Percentiles rank a stretch among this genome's conserved stretches.
Conservation (phyloP, 805 yeast genomes). For the Cyberlindnera saturnus region DNA sequence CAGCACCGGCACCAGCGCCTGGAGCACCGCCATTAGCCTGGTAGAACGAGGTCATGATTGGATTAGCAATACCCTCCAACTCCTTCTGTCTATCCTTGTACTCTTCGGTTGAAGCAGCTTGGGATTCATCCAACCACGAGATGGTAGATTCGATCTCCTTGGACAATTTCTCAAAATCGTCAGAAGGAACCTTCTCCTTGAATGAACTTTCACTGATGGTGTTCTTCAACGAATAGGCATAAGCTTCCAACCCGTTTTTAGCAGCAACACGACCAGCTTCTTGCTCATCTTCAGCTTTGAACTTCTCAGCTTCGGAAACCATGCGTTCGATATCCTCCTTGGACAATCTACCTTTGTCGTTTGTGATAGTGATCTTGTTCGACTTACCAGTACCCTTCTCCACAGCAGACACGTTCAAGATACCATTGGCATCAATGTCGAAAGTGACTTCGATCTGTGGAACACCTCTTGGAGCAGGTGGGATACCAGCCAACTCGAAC, state of each 20-base stretch:
- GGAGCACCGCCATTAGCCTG: slow-evolving; percentile 80
- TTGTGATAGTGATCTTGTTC: slow-evolving; percentile 94
- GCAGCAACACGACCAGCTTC: slow-evolving; percentile 90
- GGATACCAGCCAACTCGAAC: slow-evolving; percentile 93
- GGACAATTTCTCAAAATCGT: slow-evolving; percentile 66
- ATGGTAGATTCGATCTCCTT: slow-evolving; percentile 83
- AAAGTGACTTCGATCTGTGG: slow-evolving; percentile 98
- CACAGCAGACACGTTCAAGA: slow-evolving; percentile 92
- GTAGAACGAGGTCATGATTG: slow-evolving; percentile 95
- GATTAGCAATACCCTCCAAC: slow-evolving; percentile 93
- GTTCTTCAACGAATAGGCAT: slow-evolving; percentile 90
- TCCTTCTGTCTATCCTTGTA: slow-evolving; percentile 92
- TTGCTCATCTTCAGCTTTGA: slow-evolving; percentile 93
- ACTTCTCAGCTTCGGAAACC: slow-evolving; percentile 97
- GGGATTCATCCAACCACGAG: slow-evolving; percentile 88
- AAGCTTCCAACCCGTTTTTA: slow-evolving; percentile 95
- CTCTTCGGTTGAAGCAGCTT: slow-evolving; percentile 90
- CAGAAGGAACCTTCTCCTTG: slow-evolving; percentile 73
- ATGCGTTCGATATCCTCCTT: slow-evolving; percentile 97
- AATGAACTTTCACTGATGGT: slow-evolving; percentile 63
- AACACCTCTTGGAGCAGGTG: slow-evolving; percentile 99
- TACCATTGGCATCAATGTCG: slow-evolving; percentile 96
- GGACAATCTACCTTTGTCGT: slow-evolving; percentile 97
- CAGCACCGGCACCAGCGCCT: slow-evolving; percentile 54
- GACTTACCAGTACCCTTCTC: slow-evolving; percentile 99